Evolutionary conservation across 73 alveolate genomes (phyloP).

Genomic region (Durusdinium trenchii): DNA sequence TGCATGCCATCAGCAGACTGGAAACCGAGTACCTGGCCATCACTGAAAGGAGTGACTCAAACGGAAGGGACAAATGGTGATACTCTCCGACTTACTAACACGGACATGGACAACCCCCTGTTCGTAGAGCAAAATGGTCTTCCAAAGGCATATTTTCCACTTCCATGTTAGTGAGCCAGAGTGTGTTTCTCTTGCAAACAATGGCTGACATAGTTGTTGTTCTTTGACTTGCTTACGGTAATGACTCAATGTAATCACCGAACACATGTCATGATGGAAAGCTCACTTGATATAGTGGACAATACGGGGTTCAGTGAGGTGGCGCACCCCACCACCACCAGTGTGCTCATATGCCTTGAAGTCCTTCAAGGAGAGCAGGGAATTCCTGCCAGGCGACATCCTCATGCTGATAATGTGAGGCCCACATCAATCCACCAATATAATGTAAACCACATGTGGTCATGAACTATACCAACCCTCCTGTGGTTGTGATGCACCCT

Average conservation of each 20-base stretch:
- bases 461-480: too few species aligned
- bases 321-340: slow-evolving; percentile 83
- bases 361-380: slow-evolving; percentile 72
- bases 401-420: too few species aligned
- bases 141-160: too few species aligned
- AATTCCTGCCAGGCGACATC: slow-evolving; percentile 9
- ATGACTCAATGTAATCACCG: not conserved
- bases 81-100: too few species aligned
- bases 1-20: slow-evolving; percentile 89
- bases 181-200: not conserved
- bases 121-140: too few species aligned
- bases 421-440: too few species aligned
- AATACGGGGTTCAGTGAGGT: not conserved
- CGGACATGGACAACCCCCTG: too few species aligned
- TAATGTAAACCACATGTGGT: too few species aligned
- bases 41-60: not conserved
- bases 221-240: not conserved
- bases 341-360: slow-evolving; percentile 93
- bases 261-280: not conserved
- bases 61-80: too few species aligned
- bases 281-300: too few species aligned
- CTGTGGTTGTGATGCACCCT: too few species aligned
- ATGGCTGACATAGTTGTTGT: not conserved
- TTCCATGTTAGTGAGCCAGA: too few species aligned
- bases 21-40: slow-evolving; percentile 60